Evolutionary conservation across 164 flowering plant genomes (phyloP).

Genomic region (Magnolia kwangsiensis): DNA sequence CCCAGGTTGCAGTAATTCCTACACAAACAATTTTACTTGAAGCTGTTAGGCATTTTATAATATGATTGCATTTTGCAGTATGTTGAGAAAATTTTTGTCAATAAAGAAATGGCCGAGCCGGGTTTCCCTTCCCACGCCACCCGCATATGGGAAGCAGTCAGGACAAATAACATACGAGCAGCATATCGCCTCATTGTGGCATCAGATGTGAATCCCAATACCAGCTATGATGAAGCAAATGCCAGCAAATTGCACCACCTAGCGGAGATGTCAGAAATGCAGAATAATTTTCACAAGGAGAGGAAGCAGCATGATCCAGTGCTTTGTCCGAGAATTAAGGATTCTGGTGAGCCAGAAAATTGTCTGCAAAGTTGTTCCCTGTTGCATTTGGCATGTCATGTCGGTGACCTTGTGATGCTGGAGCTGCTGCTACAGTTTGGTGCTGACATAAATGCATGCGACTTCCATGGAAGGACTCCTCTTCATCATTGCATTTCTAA

Average conservation of each 20-base stretch:
- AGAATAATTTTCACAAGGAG: slow-evolving; percentile 13
- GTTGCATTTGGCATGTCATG: slow-evolving; percentile 79
- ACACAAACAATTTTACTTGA: neutral
- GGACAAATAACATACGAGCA: slow-evolving; percentile 46
- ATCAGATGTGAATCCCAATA: slow-evolving; percentile 50
- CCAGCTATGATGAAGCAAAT: slow-evolving; percentile 49
- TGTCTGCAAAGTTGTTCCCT: slow-evolving; percentile 79
- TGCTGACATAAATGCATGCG: slow-evolving; percentile 67
- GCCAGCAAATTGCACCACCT: slow-evolving; percentile 29
- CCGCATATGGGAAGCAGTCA: slow-evolving; percentile 80
- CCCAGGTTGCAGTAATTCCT: neutral
- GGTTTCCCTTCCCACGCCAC: slow-evolving; percentile 25
- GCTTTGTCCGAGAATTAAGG: slow-evolving; percentile 39
- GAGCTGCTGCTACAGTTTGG: slow-evolving; percentile 88
- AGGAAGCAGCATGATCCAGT: slow-evolving; percentile 39
- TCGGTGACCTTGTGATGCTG: slow-evolving; percentile 55
- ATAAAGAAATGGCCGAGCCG: slow-evolving; percentile 25
- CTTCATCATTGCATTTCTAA: slow-evolving; percentile 76
- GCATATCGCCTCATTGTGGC: slow-evolving; percentile 66
- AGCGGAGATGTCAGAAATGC: slow-evolving; percentile 24
- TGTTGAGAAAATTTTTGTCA: slow-evolving; percentile 60
- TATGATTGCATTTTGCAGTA: slow-evolving; percentile 48
- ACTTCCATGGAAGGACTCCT: slow-evolving; percentile 88
- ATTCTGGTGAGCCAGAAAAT: slow-evolving; percentile 38
- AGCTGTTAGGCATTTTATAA: neutral